These are phyloP conservation scores for Crataegus laevigata DNA, from an alignment of 306 rosid species.

Conservation along the genomic window DNA sequence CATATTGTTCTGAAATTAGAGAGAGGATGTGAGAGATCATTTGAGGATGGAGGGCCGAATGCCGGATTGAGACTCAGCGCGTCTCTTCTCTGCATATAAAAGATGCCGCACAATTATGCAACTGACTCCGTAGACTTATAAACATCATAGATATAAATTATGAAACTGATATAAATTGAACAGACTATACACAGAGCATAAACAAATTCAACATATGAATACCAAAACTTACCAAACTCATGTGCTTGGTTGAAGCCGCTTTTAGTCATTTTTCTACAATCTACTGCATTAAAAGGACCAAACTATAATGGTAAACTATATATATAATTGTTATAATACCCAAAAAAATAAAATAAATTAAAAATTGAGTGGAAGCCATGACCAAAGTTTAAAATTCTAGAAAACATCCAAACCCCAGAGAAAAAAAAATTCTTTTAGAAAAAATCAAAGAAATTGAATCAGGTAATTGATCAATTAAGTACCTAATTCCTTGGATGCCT, in stretches of 20 bases:
- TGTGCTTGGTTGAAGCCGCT: constrained; percentile 43
- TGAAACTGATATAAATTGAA: no score
- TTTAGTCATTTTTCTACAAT: constrained; percentile 23
- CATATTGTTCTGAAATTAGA: no score
- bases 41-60: no score
- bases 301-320: not conserved
- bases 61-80: constrained; percentile 19
- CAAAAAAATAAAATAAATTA: not conserved
- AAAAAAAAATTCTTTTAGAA: not conserved
- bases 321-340: not conserved
- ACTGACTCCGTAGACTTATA: no score
- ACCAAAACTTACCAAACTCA: no score
- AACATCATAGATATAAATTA: no score
- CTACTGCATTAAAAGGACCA: constrained; percentile 9
- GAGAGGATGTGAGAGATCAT: no score
- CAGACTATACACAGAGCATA: no score
- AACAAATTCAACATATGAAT: no score
- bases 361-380: not conserved
- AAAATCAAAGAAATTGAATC: not conserved
- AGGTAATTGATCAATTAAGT: no score
- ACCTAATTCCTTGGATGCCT: no score
- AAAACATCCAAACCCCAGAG: constrained; percentile 16
- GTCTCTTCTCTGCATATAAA: constrained; percentile 48
- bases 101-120: no score
- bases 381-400: not conserved